Percentiles rank a stretch among this genome's conserved stretches.
These are phyloP conservation scores for Salix koriyanagi DNA, from an alignment of 345 rosid genomes.

Conservation along the genomic window DNA sequence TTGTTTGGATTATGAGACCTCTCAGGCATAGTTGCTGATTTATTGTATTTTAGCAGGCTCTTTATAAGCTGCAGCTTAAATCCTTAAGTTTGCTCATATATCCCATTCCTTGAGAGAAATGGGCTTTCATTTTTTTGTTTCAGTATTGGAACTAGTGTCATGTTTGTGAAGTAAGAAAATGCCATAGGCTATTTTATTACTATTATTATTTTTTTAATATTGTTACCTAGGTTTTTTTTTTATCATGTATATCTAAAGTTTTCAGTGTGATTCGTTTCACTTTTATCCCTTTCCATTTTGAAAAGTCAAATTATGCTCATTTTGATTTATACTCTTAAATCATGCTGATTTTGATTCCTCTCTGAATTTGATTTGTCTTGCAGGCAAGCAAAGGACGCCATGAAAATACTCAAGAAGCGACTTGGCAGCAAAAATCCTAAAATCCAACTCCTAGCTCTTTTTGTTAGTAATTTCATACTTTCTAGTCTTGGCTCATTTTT, in stretches of 20 bases:
- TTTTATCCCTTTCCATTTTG: neutral
- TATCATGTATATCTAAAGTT: neutral
- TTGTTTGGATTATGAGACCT: neutral
- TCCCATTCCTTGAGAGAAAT: neutral
- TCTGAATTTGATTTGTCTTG: conserved; percentile 22
- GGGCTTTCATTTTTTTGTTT: neutral
- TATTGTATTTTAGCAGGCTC: neutral
- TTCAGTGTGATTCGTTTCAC: neutral
- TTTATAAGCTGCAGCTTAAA: neutral
- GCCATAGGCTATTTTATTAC: no score
- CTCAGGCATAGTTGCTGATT: neutral
- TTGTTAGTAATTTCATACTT: conserved; percentile 49
- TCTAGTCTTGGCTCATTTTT: neutral
- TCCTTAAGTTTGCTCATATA: neutral
- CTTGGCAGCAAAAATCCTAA: conserved; percentile 83
- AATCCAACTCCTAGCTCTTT: conserved; percentile 79
- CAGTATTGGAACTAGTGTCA: no score
- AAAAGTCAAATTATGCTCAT: neutral
- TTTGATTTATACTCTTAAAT: neutral
- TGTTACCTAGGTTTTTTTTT: neutral
- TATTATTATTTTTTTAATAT: no score
- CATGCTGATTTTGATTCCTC: neutral
- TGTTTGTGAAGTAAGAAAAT: no score
- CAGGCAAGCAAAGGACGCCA: conserved; percentile 88
- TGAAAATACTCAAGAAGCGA: conserved; percentile 87